Evolutionary conservation across 1,284 basidiomycete genomes (phyloP), one percentile per base, ranked within the genome.

Genomic region (Cryptococcus floricola): DNA sequence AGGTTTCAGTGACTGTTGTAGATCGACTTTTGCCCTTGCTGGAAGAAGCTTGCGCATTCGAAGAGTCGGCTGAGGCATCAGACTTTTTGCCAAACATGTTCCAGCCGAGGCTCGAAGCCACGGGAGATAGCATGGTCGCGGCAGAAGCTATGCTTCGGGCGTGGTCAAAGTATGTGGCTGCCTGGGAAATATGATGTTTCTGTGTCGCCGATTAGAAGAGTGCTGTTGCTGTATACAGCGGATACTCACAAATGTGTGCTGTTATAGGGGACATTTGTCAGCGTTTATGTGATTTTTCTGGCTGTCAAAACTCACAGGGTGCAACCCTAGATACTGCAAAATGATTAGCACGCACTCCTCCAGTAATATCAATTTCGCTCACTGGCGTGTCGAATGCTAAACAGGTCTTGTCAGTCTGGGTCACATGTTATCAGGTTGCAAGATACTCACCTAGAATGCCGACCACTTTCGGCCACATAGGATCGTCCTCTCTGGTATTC

Each of bases 351-450:
- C 25, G 16, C 31, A 23, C n/a, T 42, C n/a, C 9, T 14, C 5
- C 9, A 12, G 23, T 8, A 31, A 19, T 27, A 28, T 48, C 25
- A n/a, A 5, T 16, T 25, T 13, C 25, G 71, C 86, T 67, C 75
- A 90, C 90, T 7, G 92, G 94, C 1, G 94, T 95, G 69, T 97
- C 94, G 69, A 88, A 96, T 1, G 93, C 88, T 56, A 91, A 4
- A 6, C 4, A 41, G 34, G 18, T 5, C 14, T 16, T 23, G 19
- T n/a, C 8, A 48, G 14, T 25, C 3, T 14, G 19, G 1, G 3
- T 9, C 10, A 47, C 12, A 16, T n/a, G 2, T 34, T 12, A 23
- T 38, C 27, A 54, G 18, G 54, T 38, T 13, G 37, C 18, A 45
- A 39, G 18, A 5, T 18, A 62, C 67, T 53, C 53, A 73, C 69